phyloP scores from a whole-genome alignment of 2,329 filamentous ascomycete species.

The Bimuria novae-zelandiae region DNA sequence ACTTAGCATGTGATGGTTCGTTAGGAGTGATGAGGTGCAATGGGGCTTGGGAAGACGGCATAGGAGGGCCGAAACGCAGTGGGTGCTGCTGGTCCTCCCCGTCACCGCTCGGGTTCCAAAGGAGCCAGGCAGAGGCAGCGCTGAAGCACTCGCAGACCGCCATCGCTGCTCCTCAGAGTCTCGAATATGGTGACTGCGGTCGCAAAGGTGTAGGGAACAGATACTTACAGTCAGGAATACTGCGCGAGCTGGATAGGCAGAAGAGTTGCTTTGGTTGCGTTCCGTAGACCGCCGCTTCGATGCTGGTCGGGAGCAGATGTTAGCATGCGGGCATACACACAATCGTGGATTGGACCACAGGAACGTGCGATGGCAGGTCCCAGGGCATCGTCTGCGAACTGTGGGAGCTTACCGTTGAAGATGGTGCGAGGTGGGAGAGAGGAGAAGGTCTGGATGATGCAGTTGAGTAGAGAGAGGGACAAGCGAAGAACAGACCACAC shows the following conservation, averaged over 20 bases:
- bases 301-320: constrained; percentile 33
- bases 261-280: constrained; percentile 36
- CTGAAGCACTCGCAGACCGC: constrained; percentile 21
- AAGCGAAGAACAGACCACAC: constrained; percentile 8
- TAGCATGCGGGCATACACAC: constrained; percentile 34
- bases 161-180: constrained; percentile 16
- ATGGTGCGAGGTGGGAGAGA: constrained; percentile 4
- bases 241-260: constrained; percentile 29
- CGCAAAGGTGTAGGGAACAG: constrained; percentile 36
- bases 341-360: constrained; percentile 15
- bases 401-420: constrained; percentile 5
- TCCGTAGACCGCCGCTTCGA: constrained; percentile 44
- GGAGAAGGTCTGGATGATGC: constrained; percentile 16
- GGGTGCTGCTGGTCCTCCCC: constrained; percentile 26
- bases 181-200: constrained; percentile 25
- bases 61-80: constrained; percentile 21
- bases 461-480: constrained; percentile 1
- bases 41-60: constrained; percentile 25
- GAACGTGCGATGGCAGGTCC: constrained; percentile 18
- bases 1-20: constrained; percentile 30
- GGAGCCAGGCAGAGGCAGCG: constrained; percentile 34
- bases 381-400: constrained; percentile 6
- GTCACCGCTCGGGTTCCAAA: constrained; percentile 40
- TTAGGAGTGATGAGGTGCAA: constrained; percentile 22
- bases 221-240: constrained; percentile 40